Evolutionary conservation across 1,284 basidiomycete species (phyloP), one percentile per base, ranked within the genome.

Genomic region (Lentinula novae-zelandiae): DNA sequence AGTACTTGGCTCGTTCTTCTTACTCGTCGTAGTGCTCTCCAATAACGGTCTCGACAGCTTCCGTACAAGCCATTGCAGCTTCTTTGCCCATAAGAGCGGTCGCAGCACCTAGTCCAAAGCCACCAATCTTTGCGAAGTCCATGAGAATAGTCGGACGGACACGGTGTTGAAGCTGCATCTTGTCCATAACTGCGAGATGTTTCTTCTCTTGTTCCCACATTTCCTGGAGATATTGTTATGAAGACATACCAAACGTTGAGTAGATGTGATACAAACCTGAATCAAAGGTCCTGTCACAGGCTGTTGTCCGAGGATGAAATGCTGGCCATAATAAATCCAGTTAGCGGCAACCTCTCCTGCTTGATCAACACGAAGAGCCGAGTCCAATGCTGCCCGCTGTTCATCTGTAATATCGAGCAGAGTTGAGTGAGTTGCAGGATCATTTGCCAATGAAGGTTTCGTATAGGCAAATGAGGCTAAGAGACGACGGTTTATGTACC

Each of bases 171-270:
- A 82, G 71, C 64, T 93, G 88, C 34, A 98, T 75, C 65, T 86
- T 89, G 67, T 95, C 84, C 85, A 96, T 93, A 34, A 95, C 92
- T 0, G 78, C 72, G 12, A 98, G 79, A 73, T 98, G 96, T 73
- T 94, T 94, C 76, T 92, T 93, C 76, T 98, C 96, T 70, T 94
- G 95, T 53, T 93, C 86, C 95, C 95, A 98, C 96, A 98, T 98
- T 64, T 92, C 88, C 92, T 96, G 63, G 6, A 36, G 13, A 57
- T 58, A 15, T 39, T 63, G 7, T 61, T 58, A 42, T 40, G 34
- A 42, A 46, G 15, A 52, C 49, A 63, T 53, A 46, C 54, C 31
- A 7, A 50, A 12, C 57, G 7, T 39, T 50, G 13, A 44, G 53
- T 57, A 31, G 63, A 27, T 42, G 15, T 38, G 27, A 27, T 27